Conservation (phyloP, 2,329 filamentous ascomycete genomes). For the Capronia americana region DNA sequence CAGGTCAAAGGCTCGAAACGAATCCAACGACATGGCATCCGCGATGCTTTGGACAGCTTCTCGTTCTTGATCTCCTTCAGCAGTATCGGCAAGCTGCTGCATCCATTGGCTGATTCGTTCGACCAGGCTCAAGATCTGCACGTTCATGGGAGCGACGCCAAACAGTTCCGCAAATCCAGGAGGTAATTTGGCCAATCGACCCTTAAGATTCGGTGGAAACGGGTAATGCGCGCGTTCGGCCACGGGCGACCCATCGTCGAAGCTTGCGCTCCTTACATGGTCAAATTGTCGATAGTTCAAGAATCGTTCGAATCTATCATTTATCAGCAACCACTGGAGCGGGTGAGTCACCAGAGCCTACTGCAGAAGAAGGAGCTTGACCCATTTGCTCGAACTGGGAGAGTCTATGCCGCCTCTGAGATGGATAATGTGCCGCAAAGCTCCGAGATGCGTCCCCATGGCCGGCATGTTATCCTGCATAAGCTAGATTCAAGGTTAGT, state of each 20-base stretch:
- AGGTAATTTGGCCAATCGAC: slow-evolving; percentile 6
- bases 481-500: slow-evolving; percentile 9
- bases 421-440: slow-evolving; percentile 20
- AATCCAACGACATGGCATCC: slow-evolving; percentile 17
- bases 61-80: not conserved
- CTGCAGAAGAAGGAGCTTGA: slow-evolving; percentile 19
- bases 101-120: slow-evolving; percentile 14
- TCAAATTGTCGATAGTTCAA: slow-evolving; percentile 21
- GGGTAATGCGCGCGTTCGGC: not conserved
- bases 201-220: not conserved
- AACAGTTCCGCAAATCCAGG: slow-evolving; percentile 13
- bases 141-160: not conserved
- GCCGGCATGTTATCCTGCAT: slow-evolving; percentile 19
- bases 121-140: slow-evolving; percentile 11
- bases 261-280: slow-evolving; percentile 8
- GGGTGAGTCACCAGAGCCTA: not conserved
- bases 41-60: not conserved
- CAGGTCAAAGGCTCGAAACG: slow-evolving; percentile 21
- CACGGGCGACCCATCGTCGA: not conserved
- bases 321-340: slow-evolving; percentile 2
- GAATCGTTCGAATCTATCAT: slow-evolving; percentile 18
- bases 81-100: slow-evolving; percentile 7
- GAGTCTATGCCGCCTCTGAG: slow-evolving; percentile 13
- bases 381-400: slow-evolving; percentile 11
- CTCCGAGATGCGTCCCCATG: slow-evolving; percentile 18